Evolutionary conservation across 139 green algal species (phyloP), one percentile per base, ranked within the genome.

Genomic region (Chlorella sp.): DNA sequence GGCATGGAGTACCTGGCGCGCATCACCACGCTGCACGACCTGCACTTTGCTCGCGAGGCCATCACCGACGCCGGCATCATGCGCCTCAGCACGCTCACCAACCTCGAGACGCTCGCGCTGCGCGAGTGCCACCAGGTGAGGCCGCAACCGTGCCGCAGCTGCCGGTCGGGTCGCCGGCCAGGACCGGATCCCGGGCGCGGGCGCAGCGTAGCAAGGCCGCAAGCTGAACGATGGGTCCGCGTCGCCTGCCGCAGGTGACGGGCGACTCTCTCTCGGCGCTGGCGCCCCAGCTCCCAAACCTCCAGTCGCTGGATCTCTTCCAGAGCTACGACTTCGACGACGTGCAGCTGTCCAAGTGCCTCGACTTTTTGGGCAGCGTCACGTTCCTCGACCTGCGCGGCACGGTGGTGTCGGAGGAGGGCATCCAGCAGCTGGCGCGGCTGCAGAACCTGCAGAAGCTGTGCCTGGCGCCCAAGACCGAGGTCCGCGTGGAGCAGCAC

Each of bases 271-370:
- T 78, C 2, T 49, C 36, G n/a, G 33, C 34, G 2, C 50, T 78
- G 5, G 35, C 78, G 24, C 70, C 74, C 5, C 35, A n/a, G 27
- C 70, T 84, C 31, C 50, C 74, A 10, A 75, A 67, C 42, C 59
- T 84, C 27, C 68, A 78, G 74, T 70, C 74, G 0, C 67, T 80
- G 33, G 70, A 84, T 69, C 74, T 84, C 29, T 83, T 76, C 64
- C 70, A 73, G 42, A 73, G 61, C 60, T 71, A 73, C 59, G 66
- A 49, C 0, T 74, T 84, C n/a, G 66, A 78, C 30, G 76, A 74
- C 32, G 49, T 67, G 34, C 63, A 75, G 69, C 78, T 84, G 17
- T 51, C 64, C 31, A 75, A 67, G 26, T 80, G 74, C 71, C 32
- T 74, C 1, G 33, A 51, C 17, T 73, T 80, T 66, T 26, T 84